A percentile compares a stretch with the other conserved stretches of the same genome.
phyloP scores from a whole-genome alignment of 768 basidiomycete genomes.

The Mycena belliarum region DNA sequence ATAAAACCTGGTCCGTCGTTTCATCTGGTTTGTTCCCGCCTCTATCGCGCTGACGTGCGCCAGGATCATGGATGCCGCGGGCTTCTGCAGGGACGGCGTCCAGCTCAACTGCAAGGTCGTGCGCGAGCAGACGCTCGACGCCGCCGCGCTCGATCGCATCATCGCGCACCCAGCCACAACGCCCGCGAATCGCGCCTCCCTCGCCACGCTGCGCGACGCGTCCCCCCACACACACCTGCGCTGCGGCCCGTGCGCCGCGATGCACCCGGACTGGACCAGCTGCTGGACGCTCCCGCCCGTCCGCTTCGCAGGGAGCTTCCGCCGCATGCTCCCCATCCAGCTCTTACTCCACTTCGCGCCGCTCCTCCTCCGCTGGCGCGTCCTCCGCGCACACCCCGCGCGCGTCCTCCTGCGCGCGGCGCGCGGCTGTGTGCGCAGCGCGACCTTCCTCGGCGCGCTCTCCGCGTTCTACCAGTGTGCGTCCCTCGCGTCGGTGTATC shows the following conservation, averaged over 20 bases:
- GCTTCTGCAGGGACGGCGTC: too few species aligned
- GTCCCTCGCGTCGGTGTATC: constrained; percentile 19
- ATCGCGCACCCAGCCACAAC: constrained; percentile 48
- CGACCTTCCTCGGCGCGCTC: constrained; percentile 83
- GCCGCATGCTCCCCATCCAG: constrained; percentile 83
- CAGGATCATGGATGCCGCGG: constrained; percentile 57
- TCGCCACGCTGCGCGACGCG: constrained; percentile 36
- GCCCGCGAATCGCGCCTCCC: constrained; percentile 46
- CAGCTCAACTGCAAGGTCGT: too few species aligned
- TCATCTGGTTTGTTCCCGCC: neutral
- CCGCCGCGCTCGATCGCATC: too few species aligned
- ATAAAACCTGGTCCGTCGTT: constrained; percentile 37
- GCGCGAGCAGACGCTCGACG: too few species aligned
- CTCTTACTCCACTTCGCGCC: constrained; percentile 90
- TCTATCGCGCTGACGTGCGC: neutral
- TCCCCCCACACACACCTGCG: constrained; percentile 40
- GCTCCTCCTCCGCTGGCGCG: constrained; percentile 75
- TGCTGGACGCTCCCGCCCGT: constrained; percentile 61
- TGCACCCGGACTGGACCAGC: constrained; percentile 73
- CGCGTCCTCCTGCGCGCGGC: constrained; percentile 20
- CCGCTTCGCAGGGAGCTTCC: constrained; percentile 72
- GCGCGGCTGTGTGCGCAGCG: constrained; percentile 77
- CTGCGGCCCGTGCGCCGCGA: constrained; percentile 64
- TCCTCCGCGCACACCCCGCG: constrained; percentile 51
- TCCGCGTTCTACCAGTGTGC: constrained; percentile 80